Conservation (phyloP, 208 protist species). For the Tritrichomonas musculus region DNA sequence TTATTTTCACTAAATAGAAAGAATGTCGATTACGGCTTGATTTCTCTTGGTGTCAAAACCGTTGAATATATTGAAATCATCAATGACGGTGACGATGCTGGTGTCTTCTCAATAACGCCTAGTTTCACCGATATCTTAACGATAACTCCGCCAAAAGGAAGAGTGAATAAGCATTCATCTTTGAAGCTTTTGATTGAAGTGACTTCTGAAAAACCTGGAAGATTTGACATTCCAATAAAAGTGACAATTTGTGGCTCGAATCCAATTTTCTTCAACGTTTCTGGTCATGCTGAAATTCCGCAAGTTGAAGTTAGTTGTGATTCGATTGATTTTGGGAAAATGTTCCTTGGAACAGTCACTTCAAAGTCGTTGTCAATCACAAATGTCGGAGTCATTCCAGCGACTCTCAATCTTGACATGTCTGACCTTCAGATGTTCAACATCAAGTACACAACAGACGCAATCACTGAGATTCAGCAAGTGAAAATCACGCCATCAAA, state of each 20-base stretch:
- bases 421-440: background rate
- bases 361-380: background rate
- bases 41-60: background rate
- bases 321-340: background rate
- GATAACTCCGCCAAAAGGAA: background rate
- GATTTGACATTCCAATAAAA: background rate
- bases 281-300: background rate
- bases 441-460: background rate
- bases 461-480: background rate
- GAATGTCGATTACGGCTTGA: background rate
- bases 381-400: background rate
- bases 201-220: background rate
- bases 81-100: background rate
- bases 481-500: too few species aligned
- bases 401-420: background rate
- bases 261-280: background rate
- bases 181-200: background rate
- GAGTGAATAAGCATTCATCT: background rate
- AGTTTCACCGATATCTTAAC: background rate
- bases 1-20: background rate
- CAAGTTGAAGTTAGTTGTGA: background rate
- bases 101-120: background rate
- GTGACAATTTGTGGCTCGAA: background rate
- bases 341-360: background rate
- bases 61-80: background rate